These are phyloP conservation scores for Margaritispora aquatica DNA, from an alignment of 495 filamentous ascomycete species.

Conservation along the genomic window DNA sequence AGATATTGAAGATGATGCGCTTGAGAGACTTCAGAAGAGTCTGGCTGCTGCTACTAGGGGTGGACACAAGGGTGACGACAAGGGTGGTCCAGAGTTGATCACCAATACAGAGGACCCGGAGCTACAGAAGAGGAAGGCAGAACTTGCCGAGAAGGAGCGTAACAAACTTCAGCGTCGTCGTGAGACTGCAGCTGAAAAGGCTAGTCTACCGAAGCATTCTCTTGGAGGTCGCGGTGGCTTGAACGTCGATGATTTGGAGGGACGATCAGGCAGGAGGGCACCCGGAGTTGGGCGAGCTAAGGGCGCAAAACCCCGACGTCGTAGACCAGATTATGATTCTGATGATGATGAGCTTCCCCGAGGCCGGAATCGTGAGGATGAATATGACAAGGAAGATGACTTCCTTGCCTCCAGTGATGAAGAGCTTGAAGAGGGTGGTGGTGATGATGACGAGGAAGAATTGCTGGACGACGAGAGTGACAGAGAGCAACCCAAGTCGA, in stretches of 20 bases:
- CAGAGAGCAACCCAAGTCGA: constrained; percentile 36
- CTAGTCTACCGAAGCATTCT: constrained; percentile 50
- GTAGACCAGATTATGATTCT: constrained; percentile 44
- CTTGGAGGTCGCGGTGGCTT: constrained; percentile 53
- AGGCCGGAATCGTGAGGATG: constrained; percentile 61
- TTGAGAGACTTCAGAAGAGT: constrained; percentile 64
- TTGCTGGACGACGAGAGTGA: constrained; percentile 24
- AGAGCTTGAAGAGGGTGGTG: constrained; percentile 52
- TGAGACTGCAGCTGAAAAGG: constrained; percentile 61
- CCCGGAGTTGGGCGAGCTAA: constrained; percentile 30
- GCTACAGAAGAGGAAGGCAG: constrained; percentile 67
- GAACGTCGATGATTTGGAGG: constrained; percentile 69
- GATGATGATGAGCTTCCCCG: constrained; percentile 61
- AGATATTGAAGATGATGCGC: constrained; percentile 67
- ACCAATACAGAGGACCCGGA: constrained; percentile 74
- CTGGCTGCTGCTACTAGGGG: constrained; percentile 53
- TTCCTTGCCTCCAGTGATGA: constrained; percentile 73
- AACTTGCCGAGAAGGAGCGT: constrained; percentile 66
- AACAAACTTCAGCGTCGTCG: constrained; percentile 59
- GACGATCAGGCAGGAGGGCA: constrained; percentile 36
- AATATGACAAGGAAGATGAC: constrained; percentile 77
- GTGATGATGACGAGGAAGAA: constrained; percentile 57
- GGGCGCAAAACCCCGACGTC: constrained; percentile 28
- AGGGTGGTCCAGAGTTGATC: constrained; percentile 40
- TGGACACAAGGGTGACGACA: constrained; percentile 30